Conservation (phyloP, 2,329 filamentous ascomycete species). For the Xylariaceae sp. region DNA sequence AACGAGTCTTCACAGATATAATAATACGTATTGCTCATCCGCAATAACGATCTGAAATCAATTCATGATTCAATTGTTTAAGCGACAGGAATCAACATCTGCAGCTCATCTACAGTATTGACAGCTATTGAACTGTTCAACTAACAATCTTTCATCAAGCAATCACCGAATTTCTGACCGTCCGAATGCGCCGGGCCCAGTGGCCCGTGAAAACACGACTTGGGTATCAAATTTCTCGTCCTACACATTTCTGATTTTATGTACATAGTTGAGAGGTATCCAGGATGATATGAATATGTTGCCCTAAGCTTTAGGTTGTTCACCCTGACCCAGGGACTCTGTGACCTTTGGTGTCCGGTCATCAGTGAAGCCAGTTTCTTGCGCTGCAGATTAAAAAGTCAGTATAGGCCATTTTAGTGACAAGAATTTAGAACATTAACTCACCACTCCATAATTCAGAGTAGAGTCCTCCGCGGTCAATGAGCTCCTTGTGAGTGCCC, state of each 20-base stretch:
- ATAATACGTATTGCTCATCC: no score
- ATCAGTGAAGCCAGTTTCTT: conserved; percentile 16
- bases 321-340: neutral
- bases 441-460: conserved; percentile 84
- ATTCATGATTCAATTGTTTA: no score
- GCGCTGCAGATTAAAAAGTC: conserved; percentile 8
- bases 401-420: neutral
- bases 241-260: neutral
- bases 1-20: no score
- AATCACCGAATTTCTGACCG: neutral
- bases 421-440: conserved; percentile 24
- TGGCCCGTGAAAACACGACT: neutral
- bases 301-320: neutral
- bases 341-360: conserved; percentile 12
- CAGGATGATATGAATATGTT: neutral
- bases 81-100: no score
- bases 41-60: no score
- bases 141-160: neutral
- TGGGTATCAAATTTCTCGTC: conserved; percentile 8
- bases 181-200: neutral
- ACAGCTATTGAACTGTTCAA: neutral
- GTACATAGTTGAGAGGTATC: neutral
- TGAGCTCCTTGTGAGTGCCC: conserved; percentile 79
- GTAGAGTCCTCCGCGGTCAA: conserved; percentile 76
- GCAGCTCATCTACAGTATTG: no score